Evolutionary conservation across 108 stramenopile genomes (phyloP), one percentile per base, ranked within the genome.

Genomic region (Parmales sp.): DNA sequence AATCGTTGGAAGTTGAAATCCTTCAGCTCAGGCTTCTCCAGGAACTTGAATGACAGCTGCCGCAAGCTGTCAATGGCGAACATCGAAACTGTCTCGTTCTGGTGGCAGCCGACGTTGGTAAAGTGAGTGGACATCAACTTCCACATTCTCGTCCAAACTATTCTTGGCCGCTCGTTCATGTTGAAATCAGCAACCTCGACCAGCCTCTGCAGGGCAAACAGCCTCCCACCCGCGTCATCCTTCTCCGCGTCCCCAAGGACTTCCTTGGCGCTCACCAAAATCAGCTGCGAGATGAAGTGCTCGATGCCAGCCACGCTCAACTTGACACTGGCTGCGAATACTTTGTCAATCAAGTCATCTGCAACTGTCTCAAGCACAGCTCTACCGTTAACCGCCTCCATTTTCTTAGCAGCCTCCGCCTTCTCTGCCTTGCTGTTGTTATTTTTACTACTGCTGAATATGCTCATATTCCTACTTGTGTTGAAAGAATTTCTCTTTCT

Each of bases 171-270:
- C 3, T 74, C 76, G 67, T 91, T 78, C 95, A 98, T 94, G 86
- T 99, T 99, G 72, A 82, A 95, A 69, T 98, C 97, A 18, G 99
- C 97, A 38, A 97, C 96, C 71, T 99, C 99, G 16, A 99, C 99
- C 26, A 99, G 84, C 66, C 88, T 75, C 72, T 98, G 97, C 69
- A 99, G 78, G 37, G 90, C 93, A 72, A 94, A 98, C 36, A 97
- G 86, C 20, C 96, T 88, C 7, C 50, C 41, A n/a, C 51, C 51
- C 51, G 16, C 51, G 38, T 23, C 16, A 11, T 39, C 39, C 26
- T 41, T 86, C 84, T 37, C 69, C 65, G 26, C 82, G 80, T 64
- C 83, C 83, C 8, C 70, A 69, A 2, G 86, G 84, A 31, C 80
- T 68, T 51, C 73, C 38, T 28, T 29, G 22, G 31, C 63, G 37